Percentiles rank a stretch among this genome's conserved stretches.
Conservation (phyloP, 768 basidiomycete species). For the Sporobolomyces pararoseus region DNA sequence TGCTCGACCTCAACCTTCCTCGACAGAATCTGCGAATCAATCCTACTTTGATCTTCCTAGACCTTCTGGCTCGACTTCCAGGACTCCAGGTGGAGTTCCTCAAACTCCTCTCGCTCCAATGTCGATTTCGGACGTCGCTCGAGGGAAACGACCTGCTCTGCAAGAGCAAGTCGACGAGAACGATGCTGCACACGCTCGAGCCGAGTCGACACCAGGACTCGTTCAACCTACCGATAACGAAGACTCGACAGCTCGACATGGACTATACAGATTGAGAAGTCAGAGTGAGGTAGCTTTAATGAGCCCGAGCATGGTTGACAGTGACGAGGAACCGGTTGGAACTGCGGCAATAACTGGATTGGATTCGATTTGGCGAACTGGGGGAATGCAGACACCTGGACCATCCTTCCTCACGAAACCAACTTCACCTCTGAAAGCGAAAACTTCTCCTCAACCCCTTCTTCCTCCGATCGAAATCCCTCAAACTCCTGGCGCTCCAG, state of each 20-base stretch:
- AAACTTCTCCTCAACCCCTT: background rate
- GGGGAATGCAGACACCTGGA: slow-evolving; percentile 16
- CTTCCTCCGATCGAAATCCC: slow-evolving; percentile 8
- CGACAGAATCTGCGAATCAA: slow-evolving; percentile 4
- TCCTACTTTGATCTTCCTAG: slow-evolving; percentile 43
- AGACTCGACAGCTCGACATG: slow-evolving; percentile 1
- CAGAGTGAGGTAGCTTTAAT: slow-evolving; percentile 29
- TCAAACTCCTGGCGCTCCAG: slow-evolving; percentile 18
- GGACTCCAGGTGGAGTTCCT: slow-evolving; percentile 14
- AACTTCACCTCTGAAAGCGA: slow-evolving; percentile 37
- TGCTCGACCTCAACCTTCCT: slow-evolving; percentile 11
- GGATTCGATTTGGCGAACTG: slow-evolving; percentile 31
- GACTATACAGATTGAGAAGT: slow-evolving; percentile 20
- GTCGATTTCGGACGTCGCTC: slow-evolving; percentile 23
- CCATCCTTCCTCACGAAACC: slow-evolving; percentile 44
- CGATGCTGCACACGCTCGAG: background rate
- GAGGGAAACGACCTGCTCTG: slow-evolving; percentile 36
- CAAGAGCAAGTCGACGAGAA: slow-evolving; percentile 41
- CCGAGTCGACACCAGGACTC: background rate
- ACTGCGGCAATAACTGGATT: slow-evolving; percentile 24
- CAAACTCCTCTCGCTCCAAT: slow-evolving; percentile 34
- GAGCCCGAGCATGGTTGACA: slow-evolving; percentile 37
- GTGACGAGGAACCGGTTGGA: slow-evolving; percentile 31
- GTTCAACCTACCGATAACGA: background rate
- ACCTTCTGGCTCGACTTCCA: background rate